Base-by-base conservation (phyloP, 352 stramenopile genomes). In the Globisporangium iwayamae region DNA sequence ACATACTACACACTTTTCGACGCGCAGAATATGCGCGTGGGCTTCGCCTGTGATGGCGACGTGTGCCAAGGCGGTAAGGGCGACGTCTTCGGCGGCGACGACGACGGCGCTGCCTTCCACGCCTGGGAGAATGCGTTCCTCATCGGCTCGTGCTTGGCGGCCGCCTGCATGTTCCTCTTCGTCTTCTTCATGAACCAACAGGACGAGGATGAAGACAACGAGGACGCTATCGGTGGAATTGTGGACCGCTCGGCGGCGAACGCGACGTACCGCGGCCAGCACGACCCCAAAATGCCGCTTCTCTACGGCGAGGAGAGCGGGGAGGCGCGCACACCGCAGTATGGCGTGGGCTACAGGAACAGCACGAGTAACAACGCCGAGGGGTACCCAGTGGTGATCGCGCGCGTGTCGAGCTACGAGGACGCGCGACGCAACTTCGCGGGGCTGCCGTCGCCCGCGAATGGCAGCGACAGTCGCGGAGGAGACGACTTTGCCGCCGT, bases 1-100 rank as follows among this genome's bases (percentile, higher is more conserved):
- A 94, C 86, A 25, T 96, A 97, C 81, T 96, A 96, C 74, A 96
- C 89, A 30, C 68, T 96, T n/a, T 96, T 96, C 54, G 89, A 96
- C 60, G 87, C 76, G n/a, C 74, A 90, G 47, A 91, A 91, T 59
- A 89, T 95, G 75, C 86, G 89, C 47, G 72, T 96, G 32, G 89
- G 89, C 47, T 96, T 96, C 62, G 89, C 89, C 1, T 96, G 89
- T 63, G 78, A 89, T 8, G 82, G 83, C n/a, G 77, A 90, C 57
- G 72, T 86, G 4, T 96, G 88, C 62, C 80, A 79, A 13, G 88
- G 88, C 46, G 88, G 88, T 16, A 76, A 68, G 16, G 89, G 88
- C 38, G 73, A 86, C 47, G 74, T 92, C 51, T 84, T 79, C 60
- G 84, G 82, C 32, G 73, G 75, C 20, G 71, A 66, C 22, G 70